Base-by-base conservation (phyloP, 2,329 filamentous ascomycete genomes). In the Grosmannia clavigera region DNA sequence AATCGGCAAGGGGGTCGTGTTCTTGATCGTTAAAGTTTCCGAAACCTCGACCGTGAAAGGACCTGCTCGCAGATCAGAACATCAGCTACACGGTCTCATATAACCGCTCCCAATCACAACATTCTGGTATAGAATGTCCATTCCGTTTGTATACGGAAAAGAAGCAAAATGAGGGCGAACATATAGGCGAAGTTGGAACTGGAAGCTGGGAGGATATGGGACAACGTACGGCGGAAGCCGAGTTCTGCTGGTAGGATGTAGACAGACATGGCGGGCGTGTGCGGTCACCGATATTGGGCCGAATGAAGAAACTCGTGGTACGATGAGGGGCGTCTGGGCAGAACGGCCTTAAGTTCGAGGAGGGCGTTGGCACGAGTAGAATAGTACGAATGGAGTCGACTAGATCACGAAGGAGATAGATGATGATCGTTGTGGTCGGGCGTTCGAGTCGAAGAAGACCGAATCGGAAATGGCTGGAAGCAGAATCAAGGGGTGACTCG, bases 241-340 rank as follows among this genome's bases (percentile, higher is more conserved):
- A 99, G 85, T 82, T 97, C 94, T 67, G 83, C 75, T 62, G 92
- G 94, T 69, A 94, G 86, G 71, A 99, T 89, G 69, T 96, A 89
- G 77, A 99, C 87, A 68, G 92, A 95, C 94, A 97, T 97, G 76
- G 70, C 81, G 75, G 67, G 57, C n/a, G 58, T 19, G 48, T 33
- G 22, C 43, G 50, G 22, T 10, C 38, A 46, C 14, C 53, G 31
- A 46, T 31, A 22, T 48, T 31, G 3, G 54, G 14, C 29, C 14
- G 19, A 33, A n/a, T 43, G 54, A 31, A 12, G 2, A 55, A 31
- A n/a, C 46, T 46, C 25, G 35, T 40, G 53, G 56, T 52, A 16
- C 19, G 31, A 56, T 16, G 50, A 14, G 27, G 50, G 22, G 25
- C 22, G 9, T 43, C 12, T 19, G 12, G 40, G 2, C 19, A 6